These are phyloP conservation scores for Biancaea sappan DNA, from an alignment of 306 rosid genomes.

Conservation along the genomic window DNA sequence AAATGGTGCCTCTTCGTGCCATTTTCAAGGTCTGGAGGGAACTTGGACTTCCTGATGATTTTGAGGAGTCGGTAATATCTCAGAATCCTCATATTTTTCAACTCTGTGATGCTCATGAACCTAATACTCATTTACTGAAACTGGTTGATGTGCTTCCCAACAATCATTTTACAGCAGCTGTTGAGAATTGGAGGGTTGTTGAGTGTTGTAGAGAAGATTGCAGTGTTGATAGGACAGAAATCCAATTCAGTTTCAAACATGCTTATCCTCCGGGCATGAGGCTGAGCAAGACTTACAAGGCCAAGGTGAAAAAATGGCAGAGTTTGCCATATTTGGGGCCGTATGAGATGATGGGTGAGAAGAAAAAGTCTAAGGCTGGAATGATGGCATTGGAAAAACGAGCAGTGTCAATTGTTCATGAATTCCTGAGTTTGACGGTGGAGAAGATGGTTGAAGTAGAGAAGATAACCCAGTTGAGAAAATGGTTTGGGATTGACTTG, in stretches of 20 bases:
- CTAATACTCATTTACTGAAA: constrained; percentile 75
- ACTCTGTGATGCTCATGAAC: constrained; percentile 70
- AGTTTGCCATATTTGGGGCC: constrained; percentile 76
- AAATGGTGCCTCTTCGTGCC: constrained; percentile 78
- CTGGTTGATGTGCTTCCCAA: constrained; percentile 48
- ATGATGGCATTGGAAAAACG: constrained; percentile 68
- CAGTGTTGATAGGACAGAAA: constrained; percentile 55
- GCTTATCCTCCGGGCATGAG: constrained; percentile 87
- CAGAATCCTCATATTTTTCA: constrained; percentile 62
- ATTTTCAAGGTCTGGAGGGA: constrained; percentile 88
- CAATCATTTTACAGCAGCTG: constrained; percentile 53
- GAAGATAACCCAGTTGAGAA: constrained; percentile 65
- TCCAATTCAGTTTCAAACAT: constrained; percentile 65
- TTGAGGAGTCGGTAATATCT: constrained; percentile 74
- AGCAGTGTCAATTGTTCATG: constrained; percentile 82
- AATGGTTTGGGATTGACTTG: constrained; percentile 67
- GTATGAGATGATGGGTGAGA: constrained; percentile 54
- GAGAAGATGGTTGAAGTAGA: constrained; percentile 96
- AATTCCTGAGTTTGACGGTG: constrained; percentile 84
- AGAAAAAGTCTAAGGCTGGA: constrained; percentile 53
- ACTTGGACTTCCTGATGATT: constrained; percentile 93
- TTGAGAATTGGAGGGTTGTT: constrained; percentile 82
- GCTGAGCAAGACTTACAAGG: constrained; percentile 67
- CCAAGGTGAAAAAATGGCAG: constrained; percentile 93
- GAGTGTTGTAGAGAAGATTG: constrained; percentile 76